Evolutionary conservation across 2,329 filamentous ascomycete genomes (phyloP), one percentile per base, ranked within the genome.

Genomic region (Tolypocladium album): DNA sequence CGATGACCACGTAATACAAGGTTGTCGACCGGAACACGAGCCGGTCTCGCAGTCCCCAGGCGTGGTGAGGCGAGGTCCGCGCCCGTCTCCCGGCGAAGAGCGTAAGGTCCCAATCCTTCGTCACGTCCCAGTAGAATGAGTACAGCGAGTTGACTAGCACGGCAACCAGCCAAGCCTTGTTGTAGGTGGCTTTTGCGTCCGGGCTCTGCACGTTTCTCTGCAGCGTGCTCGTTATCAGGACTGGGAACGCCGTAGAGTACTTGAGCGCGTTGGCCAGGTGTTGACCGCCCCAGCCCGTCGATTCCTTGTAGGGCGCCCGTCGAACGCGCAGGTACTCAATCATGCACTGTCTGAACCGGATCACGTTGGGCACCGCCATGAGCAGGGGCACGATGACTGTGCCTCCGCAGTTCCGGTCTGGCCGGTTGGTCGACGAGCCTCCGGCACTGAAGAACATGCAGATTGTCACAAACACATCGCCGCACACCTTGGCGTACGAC

Each of bases 81-180:
- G 84, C 79, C 43, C 74, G 75, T 17, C 76, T 71, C 1, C 79
- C 72, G 3, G 88, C 84, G 69, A 97, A 89, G 17, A 97, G 80
- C 0, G 88, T 90, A 63, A 99, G 80, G 70, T 97, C 94, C 94
- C 94, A 99, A 78, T 99, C 94, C 76, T 92, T 94, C 59, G 90
- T 82, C 38, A 97, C 86, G 69, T 99, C 94, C 94, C 94, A 99
- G 79, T 94, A 99, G 78, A 97, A 97, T n/a, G 89, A 92, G 76
- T 96, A 99, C 53, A 89, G 79, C 17, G 90, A 95, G 73, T 99
- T 97, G 67, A 94, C 70, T 40, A 91, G 77, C 38, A 90, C 88
- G 52, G 88, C 88, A 42, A 82, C 74, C 38, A 95, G 77, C 87
- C 90, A 94, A 56, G 78, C 76, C 47, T 77, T 78, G 71, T 84